Conservation (phyloP, 306 rosid genomes). For the Lotus japonicus region DNA sequence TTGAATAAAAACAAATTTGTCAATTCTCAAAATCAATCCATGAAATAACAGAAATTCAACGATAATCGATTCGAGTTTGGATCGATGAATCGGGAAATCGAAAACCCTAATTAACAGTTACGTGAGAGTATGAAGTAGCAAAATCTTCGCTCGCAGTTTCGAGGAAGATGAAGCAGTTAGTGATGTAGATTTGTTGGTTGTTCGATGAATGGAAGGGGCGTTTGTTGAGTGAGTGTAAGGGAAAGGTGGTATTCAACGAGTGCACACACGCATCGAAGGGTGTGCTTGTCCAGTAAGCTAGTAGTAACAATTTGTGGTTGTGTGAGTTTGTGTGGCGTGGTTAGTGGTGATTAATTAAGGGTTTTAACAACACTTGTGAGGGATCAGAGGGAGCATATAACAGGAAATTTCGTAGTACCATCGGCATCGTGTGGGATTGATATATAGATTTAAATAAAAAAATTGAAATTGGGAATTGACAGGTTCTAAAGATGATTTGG, state of each 20-base stretch:
- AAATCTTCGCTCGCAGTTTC: background rate
- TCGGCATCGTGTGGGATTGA: slow-evolving; percentile 9
- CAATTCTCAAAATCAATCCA: background rate
- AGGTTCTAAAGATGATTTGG: background rate
- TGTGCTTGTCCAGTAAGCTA: slow-evolving; percentile 22
- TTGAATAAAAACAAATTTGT: slow-evolving; percentile 16
- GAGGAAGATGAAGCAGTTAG: background rate
- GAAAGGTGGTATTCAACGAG: slow-evolving; percentile 22
- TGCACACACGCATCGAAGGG: background rate
- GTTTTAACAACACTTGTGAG: background rate
- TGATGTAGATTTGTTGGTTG: too few species aligned
- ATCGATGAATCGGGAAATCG: background rate
- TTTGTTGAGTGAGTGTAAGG: slow-evolving; percentile 15
- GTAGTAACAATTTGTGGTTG: background rate
- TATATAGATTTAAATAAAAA: background rate
- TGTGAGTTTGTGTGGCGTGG: background rate
- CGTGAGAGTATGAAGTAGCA: background rate
- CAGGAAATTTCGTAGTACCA: slow-evolving; percentile 24
- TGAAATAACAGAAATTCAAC: background rate
- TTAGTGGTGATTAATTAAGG: background rate
- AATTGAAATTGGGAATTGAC: background rate
- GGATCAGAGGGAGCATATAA: background rate
- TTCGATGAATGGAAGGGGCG: background rate
- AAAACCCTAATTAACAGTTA: slow-evolving; percentile 21
- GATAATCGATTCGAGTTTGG: background rate